These are phyloP conservation scores for Ustilago nuda DNA, from an alignment of 1,284 basidiomycete species.

Conservation along the genomic window DNA sequence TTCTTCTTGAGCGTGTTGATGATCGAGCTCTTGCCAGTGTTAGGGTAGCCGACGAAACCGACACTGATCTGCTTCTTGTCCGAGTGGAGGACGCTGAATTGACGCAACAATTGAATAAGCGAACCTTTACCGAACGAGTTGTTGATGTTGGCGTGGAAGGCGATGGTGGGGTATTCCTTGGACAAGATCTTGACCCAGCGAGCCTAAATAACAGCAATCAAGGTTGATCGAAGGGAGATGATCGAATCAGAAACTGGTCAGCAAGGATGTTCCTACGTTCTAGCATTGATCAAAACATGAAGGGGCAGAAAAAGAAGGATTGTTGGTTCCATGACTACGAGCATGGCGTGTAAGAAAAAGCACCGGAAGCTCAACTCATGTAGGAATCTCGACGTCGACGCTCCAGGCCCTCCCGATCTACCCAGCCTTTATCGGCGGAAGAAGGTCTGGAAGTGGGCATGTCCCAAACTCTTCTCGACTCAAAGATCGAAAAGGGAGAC, in stretches of 20 bases:
- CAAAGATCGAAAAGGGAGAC: constrained; percentile 69
- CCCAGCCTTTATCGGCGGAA: constrained; percentile 69
- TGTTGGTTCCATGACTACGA: constrained; percentile 66
- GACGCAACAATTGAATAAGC: constrained; percentile 93
- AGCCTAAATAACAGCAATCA: constrained; percentile 74
- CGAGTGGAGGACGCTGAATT: constrained; percentile 95
- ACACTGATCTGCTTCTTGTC: constrained; percentile 99
- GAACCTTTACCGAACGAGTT: constrained; percentile 99
- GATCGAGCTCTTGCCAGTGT: constrained; percentile 95
- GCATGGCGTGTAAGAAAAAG: constrained; percentile 44
- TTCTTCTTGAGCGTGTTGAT: constrained; percentile 99
- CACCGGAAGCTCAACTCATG: constrained; percentile 65
- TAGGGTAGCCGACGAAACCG: constrained; percentile 97
- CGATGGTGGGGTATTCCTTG: constrained; percentile 92
- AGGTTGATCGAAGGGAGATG: not conserved
- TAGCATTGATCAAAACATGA: not conserved
- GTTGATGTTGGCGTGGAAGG: constrained; percentile 98
- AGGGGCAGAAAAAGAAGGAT: constrained; percentile 9
- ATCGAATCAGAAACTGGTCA: constrained; percentile 12
- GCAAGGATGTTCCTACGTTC: constrained; percentile 13
- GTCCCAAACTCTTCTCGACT: constrained; percentile 58
- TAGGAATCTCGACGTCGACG: constrained; percentile 57
- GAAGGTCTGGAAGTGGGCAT: constrained; percentile 64
- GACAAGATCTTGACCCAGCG: constrained; percentile 97
- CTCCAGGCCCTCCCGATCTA: constrained; percentile 59